Base-by-base conservation (phyloP, 164 flowering plant species). In the Aristolochia contorta region DNA sequence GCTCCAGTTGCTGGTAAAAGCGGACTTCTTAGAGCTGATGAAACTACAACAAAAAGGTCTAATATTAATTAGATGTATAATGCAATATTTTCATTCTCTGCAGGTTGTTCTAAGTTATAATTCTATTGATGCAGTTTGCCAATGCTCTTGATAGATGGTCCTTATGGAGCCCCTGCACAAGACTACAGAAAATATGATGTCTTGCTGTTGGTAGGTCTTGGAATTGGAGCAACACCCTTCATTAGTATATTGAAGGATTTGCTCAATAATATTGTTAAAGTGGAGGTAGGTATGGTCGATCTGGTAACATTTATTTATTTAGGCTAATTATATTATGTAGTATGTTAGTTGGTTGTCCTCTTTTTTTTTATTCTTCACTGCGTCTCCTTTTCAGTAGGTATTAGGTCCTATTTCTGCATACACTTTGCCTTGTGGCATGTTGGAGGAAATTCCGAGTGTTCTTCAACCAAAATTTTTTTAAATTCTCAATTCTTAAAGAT, bases 211-310 rank as follows among this genome's bases (percentile, higher is more conserved):
- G 94, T 86, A 58, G 97, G 97, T 33, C 90, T 86, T 45, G 97
- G 97, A 52, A 91, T 91, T 66, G 97, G 97, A 67, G 97, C 97
- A 48, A 91, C 97, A 23, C 97, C 97, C 60, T 91, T 88, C 80
- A 88, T 91, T 52, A 88, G 96, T 72, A 91, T 91, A 58, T 69
- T 88, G 37, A 91, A 91, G 65, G 97, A 91, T 80, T 64, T 91
- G 74, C 83, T 91, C 41, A 88, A 88, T 77, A 88, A 79, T 74
- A 80, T 83, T 66, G 82, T 91, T 62, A 85, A 80, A 72, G 77
- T 75, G 81, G 95, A 91, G 68, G 72, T 84, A 65, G 8, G 22
- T 49, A 16, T 4, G 3, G 22, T 49, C 51, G 3, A 12, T 12
- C 3, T 3, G 12, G 12, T 2, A 3, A 15, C 3, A 48, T 48